Evolutionary conservation across 495 filamentous ascomycete genomes (phyloP).

Genomic region (Aspergillus incahuasiensis): DNA sequence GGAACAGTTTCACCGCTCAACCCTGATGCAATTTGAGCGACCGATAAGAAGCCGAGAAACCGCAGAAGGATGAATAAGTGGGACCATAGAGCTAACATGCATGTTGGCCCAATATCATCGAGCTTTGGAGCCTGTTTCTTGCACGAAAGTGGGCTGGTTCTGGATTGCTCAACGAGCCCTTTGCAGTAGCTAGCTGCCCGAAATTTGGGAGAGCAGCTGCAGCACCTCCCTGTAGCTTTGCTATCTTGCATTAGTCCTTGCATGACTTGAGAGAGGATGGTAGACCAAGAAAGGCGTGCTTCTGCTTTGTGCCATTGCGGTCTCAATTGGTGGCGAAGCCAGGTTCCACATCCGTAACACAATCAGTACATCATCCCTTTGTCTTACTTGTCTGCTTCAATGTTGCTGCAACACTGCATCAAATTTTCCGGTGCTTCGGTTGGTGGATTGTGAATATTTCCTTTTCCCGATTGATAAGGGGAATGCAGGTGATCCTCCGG

Average conservation of each 20-base stretch:
- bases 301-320: slow-evolving; percentile 16
- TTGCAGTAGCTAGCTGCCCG: slow-evolving; percentile 23
- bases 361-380: slow-evolving; percentile 6
- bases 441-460: slow-evolving; percentile 12
- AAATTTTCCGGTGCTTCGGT: slow-evolving; percentile 1
- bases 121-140: slow-evolving; percentile 18
- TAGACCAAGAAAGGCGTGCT: slow-evolving; percentile 15
- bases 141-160: slow-evolving; percentile 8
- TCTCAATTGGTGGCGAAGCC: slow-evolving; percentile 1
- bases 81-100: slow-evolving; percentile 17
- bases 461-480: slow-evolving; percentile 14
- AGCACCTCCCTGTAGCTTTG: slow-evolving; percentile 18
- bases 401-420: slow-evolving; percentile 8
- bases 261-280: slow-evolving; percentile 17
- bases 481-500: slow-evolving; percentile 10
- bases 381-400: slow-evolving; percentile 6
- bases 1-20: slow-evolving; percentile 24
- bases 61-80: slow-evolving; percentile 13
- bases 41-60: slow-evolving; percentile 20
- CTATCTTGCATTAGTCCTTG: slow-evolving; percentile 28
- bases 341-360: slow-evolving; percentile 9
- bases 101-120: slow-evolving; percentile 23
- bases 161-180: slow-evolving; percentile 19
- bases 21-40: slow-evolving; percentile 17
- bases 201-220: slow-evolving; percentile 17